Evolutionary conservation across 129 eudicot genomes (phyloP), one percentile per base, ranked within the genome.

Genomic region (Flaveria ramosissima): DNA sequence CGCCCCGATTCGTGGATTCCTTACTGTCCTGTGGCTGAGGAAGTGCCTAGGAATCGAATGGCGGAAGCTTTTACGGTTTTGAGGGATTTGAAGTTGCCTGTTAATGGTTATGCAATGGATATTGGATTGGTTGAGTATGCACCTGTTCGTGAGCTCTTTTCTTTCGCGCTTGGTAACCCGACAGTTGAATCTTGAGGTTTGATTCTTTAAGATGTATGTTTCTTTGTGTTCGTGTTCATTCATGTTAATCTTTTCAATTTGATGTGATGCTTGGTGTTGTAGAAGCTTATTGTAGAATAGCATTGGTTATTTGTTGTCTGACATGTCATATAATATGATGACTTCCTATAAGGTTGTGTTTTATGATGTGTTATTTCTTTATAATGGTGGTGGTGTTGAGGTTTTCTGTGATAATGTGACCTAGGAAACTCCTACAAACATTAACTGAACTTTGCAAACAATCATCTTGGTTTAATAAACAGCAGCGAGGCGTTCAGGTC

Each of bases 1-100:
- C 88, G 93, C 3, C 93, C 96, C 3, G 98, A 94, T 84, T 77
- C 85, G 0, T 94, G 98, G 98, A 84, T 94, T 72, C 98, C 98
- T 21, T 81, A 73, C 45, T 94, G 99, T 65, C 93, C 95, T 0
- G 97, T 94, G 41, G 99, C 99, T 15, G 90, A 91, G 46, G 96
- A 91, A 45, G 93, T 91, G 66, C 89, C 96, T 10, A 94, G 74
- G 78, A 53, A 73, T 80, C 87, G 97, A 41, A 79, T 94, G 87
- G 96, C 92, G 5, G 98, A 94, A 82, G 98, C 97, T 1, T 89
- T 94, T 30, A 85, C 88, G 15, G 92, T 94, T 71, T 85, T 94
- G 80, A 80, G 97, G 79, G 98, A 94, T 65, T 81, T 94, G 96
- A 94, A 94, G 88, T 83, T 94, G 84, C 98, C 94, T 16, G 93